Conservation (phyloP, 2,329 filamentous ascomycete genomes). For the Cladosporium colombiae region DNA sequence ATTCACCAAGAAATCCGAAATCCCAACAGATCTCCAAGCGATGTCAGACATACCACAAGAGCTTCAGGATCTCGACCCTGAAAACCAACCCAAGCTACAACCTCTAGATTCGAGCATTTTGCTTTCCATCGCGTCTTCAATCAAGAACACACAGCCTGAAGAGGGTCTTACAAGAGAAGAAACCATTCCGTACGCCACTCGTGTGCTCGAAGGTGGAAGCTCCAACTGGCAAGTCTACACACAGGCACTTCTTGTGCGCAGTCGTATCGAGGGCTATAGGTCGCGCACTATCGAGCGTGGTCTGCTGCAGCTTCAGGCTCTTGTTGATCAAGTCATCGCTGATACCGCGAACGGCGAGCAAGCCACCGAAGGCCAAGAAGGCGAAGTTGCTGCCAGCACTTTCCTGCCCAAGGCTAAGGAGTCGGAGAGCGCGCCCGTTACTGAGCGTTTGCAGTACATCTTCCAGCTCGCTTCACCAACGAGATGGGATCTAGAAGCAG, state of each 20-base stretch:
- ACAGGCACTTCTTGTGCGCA: constrained; percentile 84
- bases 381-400: constrained; percentile 59
- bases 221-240: constrained; percentile 99
- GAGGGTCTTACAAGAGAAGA: constrained; percentile 91
- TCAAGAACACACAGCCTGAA: constrained; percentile 83
- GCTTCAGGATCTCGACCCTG: constrained; percentile 68
- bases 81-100: constrained; percentile 77
- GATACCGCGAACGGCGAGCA: constrained; percentile 62
- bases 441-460: constrained; percentile 77
- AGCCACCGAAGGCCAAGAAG: constrained; percentile 22
- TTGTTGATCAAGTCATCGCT: constrained; percentile 92
- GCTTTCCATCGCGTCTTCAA: constrained; percentile 74
- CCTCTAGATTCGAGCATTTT: constrained; percentile 89
- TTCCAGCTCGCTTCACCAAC: constrained; percentile 82
- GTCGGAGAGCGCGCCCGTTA: constrained; percentile 74
- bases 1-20: constrained; percentile 56
- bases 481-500: constrained; percentile 90
- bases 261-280: constrained; percentile 83
- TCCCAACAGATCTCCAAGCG: constrained; percentile 45
- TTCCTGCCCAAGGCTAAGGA: constrained; percentile 78
- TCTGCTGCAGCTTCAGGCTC: constrained; percentile 87
- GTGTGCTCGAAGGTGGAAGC: constrained; percentile 83
- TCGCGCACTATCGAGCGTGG: constrained; percentile 87
- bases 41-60: constrained; percentile 58
- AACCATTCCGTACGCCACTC: constrained; percentile 83